Conservation (phyloP, 768 basidiomycete species). For the Serendipita sp. region DNA sequence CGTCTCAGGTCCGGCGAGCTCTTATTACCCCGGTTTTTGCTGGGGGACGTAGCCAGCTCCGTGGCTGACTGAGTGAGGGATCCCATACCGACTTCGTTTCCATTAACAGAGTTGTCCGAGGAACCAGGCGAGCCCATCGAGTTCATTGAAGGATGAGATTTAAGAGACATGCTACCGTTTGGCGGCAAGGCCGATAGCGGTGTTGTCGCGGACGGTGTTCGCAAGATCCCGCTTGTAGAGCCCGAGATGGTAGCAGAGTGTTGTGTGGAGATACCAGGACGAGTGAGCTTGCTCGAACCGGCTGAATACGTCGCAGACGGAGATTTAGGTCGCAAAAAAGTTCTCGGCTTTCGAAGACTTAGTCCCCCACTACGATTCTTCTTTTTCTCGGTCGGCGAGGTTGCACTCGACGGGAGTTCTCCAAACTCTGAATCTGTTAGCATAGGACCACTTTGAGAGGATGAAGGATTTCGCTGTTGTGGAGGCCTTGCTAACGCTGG, state of each 20-base stretch:
- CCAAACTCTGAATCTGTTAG: constrained; percentile 34
- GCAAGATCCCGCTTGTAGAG: constrained; percentile 28
- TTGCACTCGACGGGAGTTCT: constrained; percentile 15
- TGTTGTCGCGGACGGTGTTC: constrained; percentile 49
- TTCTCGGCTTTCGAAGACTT: constrained; percentile 55
- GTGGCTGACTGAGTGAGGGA: not conserved
- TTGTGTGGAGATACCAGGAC: not conserved
- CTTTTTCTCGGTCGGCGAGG: constrained; percentile 32
- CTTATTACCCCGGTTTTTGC: not conserved
- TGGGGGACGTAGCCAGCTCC: constrained; percentile 4
- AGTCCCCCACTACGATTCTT: constrained; percentile 54
- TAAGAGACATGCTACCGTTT: constrained; percentile 46
- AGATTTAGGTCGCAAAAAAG: constrained; percentile 59
- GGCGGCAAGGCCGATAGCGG: constrained; percentile 23
- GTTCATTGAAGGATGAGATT: constrained; percentile 61
- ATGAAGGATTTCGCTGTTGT: constrained; percentile 29
- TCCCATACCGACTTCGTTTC: constrained; percentile 12
- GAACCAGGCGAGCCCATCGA: constrained; percentile 57
- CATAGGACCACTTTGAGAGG: constrained; percentile 23
- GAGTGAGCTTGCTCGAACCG: constrained; percentile 8
- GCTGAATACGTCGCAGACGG: constrained; percentile 29
- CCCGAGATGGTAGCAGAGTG: constrained; percentile 2
- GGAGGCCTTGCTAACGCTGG: constrained; percentile 27
- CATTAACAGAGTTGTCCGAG: constrained; percentile 48
- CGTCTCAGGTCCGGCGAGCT: not conserved